Percentiles rank a stretch among this genome's conserved stretches.
phyloP scores from a whole-genome alignment of 768 basidiomycete genomes.

The Amanita phalloides region DNA sequence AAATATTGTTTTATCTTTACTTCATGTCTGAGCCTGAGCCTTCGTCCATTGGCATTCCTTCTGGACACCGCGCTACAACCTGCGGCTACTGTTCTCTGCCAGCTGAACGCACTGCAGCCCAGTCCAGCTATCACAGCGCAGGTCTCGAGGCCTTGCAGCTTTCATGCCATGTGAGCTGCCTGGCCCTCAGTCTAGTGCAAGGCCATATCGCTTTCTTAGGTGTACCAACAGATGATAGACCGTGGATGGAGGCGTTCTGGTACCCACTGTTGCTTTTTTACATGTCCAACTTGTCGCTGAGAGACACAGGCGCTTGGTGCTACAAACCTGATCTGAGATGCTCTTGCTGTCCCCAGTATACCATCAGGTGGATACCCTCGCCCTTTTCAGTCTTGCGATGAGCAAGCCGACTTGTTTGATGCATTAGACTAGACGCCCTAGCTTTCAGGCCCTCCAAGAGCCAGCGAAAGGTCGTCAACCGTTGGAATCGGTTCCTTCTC shows the following conservation, averaged over 20 bases:
- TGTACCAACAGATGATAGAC: conserved; percentile 77
- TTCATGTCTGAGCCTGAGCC: conserved; percentile 6
- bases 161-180: conserved; percentile 36
- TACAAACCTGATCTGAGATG: conserved; percentile 78
- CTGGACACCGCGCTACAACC: conserved; percentile 23
- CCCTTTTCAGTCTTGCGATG: conserved; percentile 5
- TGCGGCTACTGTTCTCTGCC: conserved; percentile 64
- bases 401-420: neutral
- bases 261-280: conserved; percentile 5
- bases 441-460: conserved; percentile 62
- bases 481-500: conserved; percentile 66
- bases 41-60: conserved; percentile 27
- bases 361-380: conserved; percentile 58
- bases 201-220: conserved; percentile 25
- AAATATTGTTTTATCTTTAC: neutral
- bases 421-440: conserved; percentile 49
- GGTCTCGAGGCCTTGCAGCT: conserved; percentile 39
- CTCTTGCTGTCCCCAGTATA: conserved; percentile 92
- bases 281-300: neutral
- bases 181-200: neutral
- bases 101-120: conserved; percentile 30
- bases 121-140: conserved; percentile 37
- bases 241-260: conserved; percentile 81
- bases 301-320: conserved; percentile 46
- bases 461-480: conserved; percentile 64